Conservation (phyloP, 768 basidiomycete species). For the Pleurotus eryngii region DNA sequence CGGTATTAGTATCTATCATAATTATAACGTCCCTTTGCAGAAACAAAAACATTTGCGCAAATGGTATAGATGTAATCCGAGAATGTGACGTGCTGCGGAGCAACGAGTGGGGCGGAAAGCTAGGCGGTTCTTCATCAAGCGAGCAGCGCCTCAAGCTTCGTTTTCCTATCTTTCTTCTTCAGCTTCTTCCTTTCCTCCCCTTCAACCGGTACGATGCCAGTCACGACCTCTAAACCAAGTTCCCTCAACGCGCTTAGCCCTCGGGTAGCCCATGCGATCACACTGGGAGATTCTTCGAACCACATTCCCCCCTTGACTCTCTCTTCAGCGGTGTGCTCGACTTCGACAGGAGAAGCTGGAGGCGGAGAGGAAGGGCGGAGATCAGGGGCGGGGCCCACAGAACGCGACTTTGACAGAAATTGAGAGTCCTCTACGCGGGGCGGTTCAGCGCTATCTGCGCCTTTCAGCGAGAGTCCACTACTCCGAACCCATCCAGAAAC, state of each 20-base stretch:
- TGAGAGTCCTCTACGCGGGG: background rate
- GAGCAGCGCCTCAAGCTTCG: too few relatives aligned
- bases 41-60: too few relatives aligned
- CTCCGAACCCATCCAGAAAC: slow-evolving; percentile 64
- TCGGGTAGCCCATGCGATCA: slow-evolving; percentile 48
- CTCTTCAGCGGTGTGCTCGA: background rate
- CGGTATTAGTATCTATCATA: too few relatives aligned
- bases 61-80: too few relatives aligned
- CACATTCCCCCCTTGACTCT: slow-evolving; percentile 31
- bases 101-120: too few relatives aligned
- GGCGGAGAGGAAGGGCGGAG: background rate
- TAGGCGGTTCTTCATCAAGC: too few relatives aligned
- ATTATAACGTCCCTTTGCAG: too few relatives aligned
- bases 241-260: slow-evolving; percentile 48
- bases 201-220: slow-evolving; percentile 32
- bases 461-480: slow-evolving; percentile 35
- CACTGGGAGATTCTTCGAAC: slow-evolving; percentile 45
- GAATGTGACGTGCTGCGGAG: too few relatives aligned
- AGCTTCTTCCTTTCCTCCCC: too few relatives aligned
- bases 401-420: background rate
- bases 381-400: background rate
- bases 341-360: background rate
- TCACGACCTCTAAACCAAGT: slow-evolving; percentile 43
- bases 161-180: too few relatives aligned
- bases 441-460: background rate